Percentiles rank a stretch among this genome's conserved stretches.
phyloP scores from a whole-genome alignment of 129 eudicot species.

The Saussurea involucrata region DNA sequence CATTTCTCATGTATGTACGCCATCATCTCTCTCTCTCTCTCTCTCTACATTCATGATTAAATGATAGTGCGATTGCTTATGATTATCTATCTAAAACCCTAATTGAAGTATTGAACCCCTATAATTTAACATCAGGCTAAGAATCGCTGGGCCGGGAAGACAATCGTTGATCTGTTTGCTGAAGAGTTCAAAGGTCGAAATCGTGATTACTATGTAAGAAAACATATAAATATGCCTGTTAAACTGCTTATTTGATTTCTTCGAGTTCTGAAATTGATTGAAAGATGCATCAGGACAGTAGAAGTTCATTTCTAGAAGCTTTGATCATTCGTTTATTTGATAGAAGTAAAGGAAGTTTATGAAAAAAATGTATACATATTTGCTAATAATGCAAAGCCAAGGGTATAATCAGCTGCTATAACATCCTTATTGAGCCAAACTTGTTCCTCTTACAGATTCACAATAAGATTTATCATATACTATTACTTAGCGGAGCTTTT shows the following conservation, averaged over 20 bases:
- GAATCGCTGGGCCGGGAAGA: constrained; percentile 93
- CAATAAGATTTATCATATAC: background rate
- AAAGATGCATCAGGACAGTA: background rate
- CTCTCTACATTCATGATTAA: background rate
- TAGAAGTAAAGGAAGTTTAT: background rate
- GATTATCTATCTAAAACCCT: constrained; percentile 14
- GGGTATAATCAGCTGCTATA: background rate
- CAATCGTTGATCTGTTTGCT: constrained; percentile 78
- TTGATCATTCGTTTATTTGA: background rate
- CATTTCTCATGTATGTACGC: constrained; percentile 72
- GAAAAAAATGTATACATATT: background rate
- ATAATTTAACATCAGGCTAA: constrained; percentile 49
- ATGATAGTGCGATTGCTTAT: background rate
- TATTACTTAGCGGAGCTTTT: background rate
- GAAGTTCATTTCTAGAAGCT: background rate
- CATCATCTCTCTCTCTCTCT: background rate
- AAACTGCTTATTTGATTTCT: background rate
- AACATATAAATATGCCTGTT: background rate
- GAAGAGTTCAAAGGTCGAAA: constrained; percentile 86
- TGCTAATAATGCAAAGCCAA: background rate
- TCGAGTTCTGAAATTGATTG: background rate
- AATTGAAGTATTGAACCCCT: background rate
- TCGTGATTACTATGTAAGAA: constrained; percentile 78
- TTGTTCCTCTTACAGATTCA: background rate
- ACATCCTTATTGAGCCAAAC: background rate